Percentiles rank a stretch among this genome's conserved stretches.
These are phyloP conservation scores for Cyclospora cayetanensis DNA, from an alignment of 169 alveolate genomes.

Conservation along the genomic window DNA sequence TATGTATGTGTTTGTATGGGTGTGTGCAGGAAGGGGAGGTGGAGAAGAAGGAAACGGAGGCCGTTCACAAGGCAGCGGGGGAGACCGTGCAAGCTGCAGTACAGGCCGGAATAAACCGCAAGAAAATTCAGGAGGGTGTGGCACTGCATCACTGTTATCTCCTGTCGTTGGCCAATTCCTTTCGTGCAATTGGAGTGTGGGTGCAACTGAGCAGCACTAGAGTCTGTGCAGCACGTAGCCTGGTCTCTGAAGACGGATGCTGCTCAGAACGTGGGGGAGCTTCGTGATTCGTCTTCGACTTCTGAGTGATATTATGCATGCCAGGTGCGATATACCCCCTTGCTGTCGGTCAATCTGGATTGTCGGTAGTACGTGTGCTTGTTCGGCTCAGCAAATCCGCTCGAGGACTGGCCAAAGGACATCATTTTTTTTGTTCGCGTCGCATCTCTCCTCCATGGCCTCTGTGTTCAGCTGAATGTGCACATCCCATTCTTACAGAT, in stretches of 20 bases:
- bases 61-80: conserved; percentile 59
- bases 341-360: not conserved
- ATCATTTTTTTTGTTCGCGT: conserved; percentile 84
- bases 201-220: no score
- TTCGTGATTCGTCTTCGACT: no score
- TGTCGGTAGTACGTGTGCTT: no score
- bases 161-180: not conserved
- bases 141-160: not conserved
- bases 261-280: no score
- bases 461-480: conserved; percentile 82
- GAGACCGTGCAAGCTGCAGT: conserved; percentile 66
- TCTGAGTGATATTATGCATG: no score
- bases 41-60: conserved; percentile 64
- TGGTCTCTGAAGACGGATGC: no score
- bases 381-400: conserved; percentile 75
- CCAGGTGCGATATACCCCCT: no score
- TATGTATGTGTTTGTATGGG: not conserved
- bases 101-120: conserved; percentile 59
- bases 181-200: no score
- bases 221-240: no score
- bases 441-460: conserved; percentile 85
- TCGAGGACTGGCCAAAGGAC: conserved; percentile 87
- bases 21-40: conserved; percentile 65
- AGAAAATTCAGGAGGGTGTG: conserved; percentile 64
- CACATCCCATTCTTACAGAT: conserved; percentile 82